A percentile compares a stretch with the other conserved stretches of the same genome.
phyloP scores from a whole-genome alignment of 176 grass and related monocot genomes.

The Ananas comosus region DNA sequence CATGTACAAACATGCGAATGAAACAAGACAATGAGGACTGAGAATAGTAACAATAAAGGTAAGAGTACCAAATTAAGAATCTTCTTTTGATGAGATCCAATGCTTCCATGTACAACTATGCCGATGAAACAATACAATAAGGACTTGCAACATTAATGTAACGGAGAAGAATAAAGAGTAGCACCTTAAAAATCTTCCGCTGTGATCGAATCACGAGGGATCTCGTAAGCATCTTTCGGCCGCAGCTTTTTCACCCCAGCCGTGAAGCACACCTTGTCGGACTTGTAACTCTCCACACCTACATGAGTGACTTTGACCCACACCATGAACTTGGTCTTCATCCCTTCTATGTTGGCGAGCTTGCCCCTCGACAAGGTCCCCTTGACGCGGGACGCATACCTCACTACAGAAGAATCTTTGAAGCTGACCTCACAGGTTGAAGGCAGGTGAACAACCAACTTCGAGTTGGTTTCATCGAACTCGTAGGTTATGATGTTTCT shows the following conservation, averaged over 20 bases:
- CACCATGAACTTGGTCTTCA: conserved; percentile 87
- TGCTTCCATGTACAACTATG: neutral
- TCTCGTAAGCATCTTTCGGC: conserved; percentile 75
- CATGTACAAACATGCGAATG: neutral
- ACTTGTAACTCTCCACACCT: conserved; percentile 66
- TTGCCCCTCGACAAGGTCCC: conserved; percentile 60
- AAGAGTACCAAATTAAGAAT: neutral
- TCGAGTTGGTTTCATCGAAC: conserved; percentile 63
- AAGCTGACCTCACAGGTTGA: conserved; percentile 77
- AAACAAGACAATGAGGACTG: neutral
- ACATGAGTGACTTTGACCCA: conserved; percentile 88
- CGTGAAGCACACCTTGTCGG: conserved; percentile 84
- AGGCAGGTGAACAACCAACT: conserved; percentile 76
- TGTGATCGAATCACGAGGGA: conserved; percentile 50
- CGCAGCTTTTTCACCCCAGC: conserved; percentile 90
- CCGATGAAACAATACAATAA: neutral
- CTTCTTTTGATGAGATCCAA: neutral
- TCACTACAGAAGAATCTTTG: conserved; percentile 63
- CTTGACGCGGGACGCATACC: conserved; percentile 69
- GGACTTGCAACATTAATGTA: neutral
- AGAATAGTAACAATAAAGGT: neutral
- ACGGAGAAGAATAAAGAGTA: neutral
- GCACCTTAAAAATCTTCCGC: conserved; percentile 60
- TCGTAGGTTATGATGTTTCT: conserved; percentile 94
- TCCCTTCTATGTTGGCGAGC: conserved; percentile 65